A percentile compares a stretch with the other conserved stretches of the same genome.
Conservation (phyloP, 2,329 filamentous ascomycete genomes). For the Eurotiales sp. region DNA sequence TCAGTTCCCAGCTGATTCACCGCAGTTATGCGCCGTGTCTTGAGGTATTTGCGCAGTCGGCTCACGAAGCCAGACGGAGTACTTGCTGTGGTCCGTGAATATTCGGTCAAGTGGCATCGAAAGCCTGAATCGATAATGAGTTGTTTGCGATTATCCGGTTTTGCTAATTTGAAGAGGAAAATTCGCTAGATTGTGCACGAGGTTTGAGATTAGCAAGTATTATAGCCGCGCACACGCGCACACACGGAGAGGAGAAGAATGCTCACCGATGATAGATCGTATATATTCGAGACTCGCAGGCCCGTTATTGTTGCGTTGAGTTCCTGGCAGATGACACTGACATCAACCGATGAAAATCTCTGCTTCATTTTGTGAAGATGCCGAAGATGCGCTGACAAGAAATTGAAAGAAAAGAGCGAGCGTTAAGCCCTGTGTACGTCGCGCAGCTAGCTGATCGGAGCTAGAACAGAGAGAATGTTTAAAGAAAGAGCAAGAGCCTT, state of each 20-base stretch:
- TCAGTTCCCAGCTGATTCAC: conserved; percentile 88
- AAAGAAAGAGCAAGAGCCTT: too few relatives aligned
- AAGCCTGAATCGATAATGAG: conserved; percentile 93
- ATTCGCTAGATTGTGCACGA: conserved; percentile 61
- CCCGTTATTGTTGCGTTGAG: conserved; percentile 71
- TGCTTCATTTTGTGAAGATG: conserved; percentile 49
- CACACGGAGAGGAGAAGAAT: neutral
- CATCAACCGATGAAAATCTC: conserved; percentile 56
- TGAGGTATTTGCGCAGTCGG: conserved; percentile 79
- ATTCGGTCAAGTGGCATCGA: conserved; percentile 88
- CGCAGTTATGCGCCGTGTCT: conserved; percentile 76
- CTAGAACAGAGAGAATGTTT: neutral
- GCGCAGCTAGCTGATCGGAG: too few relatives aligned
- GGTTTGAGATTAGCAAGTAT: too few relatives aligned
- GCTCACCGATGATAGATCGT: conserved; percentile 79
- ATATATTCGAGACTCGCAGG: conserved; percentile 86
- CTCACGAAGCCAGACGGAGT: conserved; percentile 82
- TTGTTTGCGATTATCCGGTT: conserved; percentile 83
- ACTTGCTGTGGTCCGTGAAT: conserved; percentile 79
- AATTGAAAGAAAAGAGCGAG: neutral
- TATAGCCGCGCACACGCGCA: too few relatives aligned
- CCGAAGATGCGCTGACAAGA: neutral
- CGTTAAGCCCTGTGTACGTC: too few relatives aligned
- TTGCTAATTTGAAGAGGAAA: conserved; percentile 90
- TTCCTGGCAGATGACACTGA: conserved; percentile 90